Evolutionary conservation across 352 stramenopile species (phyloP).

Genomic region (Lagenidium sp.): DNA sequence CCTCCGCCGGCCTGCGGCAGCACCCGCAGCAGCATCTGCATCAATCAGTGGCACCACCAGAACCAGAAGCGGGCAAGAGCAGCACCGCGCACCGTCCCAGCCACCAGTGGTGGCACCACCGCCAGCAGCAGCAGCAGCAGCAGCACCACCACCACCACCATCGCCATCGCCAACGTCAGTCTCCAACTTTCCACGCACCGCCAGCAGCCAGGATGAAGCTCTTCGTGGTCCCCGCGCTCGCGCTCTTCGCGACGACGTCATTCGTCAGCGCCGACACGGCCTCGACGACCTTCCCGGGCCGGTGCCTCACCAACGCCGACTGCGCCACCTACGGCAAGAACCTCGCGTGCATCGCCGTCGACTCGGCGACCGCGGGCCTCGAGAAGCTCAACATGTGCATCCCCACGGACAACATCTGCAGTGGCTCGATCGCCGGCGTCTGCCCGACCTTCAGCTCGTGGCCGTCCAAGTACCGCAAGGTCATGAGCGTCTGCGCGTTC

Average conservation of each 20-base stretch:
- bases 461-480: constrained; percentile 53
- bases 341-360: constrained; percentile 64
- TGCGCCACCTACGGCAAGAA: constrained; percentile 43
- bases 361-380: constrained; percentile 41
- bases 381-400: constrained; percentile 69
- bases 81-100: too few species aligned
- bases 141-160: not conserved
- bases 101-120: too few species aligned
- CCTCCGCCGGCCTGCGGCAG: too few species aligned
- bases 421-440: constrained; percentile 40
- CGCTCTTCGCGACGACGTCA: not conserved
- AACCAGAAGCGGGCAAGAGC: too few species aligned
- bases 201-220: not conserved
- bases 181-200: too few species aligned
- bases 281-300: constrained; percentile 40
- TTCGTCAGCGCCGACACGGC: constrained; percentile 10
- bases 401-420: constrained; percentile 37
- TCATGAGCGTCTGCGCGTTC: constrained; percentile 69
- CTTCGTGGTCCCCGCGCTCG: not conserved
- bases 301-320: constrained; percentile 36
- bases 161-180: too few species aligned
- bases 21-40: too few species aligned
- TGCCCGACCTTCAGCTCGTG: constrained; percentile 72
- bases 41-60: too few species aligned
- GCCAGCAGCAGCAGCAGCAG: not conserved